phyloP scores from a whole-genome alignment of 2,329 filamentous ascomycete species.

The Aspergillus awamori region DNA sequence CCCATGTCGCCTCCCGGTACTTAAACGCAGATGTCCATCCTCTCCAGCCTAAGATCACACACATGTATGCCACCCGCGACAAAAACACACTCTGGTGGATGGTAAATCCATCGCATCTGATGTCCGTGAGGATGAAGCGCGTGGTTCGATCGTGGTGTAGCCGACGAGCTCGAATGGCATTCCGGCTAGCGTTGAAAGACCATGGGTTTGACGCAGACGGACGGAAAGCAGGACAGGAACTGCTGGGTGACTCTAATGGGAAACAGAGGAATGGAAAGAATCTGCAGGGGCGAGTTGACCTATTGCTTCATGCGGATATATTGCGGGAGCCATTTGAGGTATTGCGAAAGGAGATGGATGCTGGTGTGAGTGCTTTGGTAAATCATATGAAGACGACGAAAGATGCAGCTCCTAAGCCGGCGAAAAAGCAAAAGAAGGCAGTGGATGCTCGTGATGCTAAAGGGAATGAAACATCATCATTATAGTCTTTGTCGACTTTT shows the following conservation, averaged over 20 bases:
- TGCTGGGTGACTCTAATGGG: neutral
- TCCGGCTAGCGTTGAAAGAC: constrained; percentile 49
- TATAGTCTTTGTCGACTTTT: neutral
- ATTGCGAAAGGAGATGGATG: constrained; percentile 23
- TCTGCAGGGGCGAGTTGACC: constrained; percentile 42
- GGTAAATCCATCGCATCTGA: constrained; percentile 37
- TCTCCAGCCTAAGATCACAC: constrained; percentile 41
- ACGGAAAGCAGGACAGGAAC: constrained; percentile 19
- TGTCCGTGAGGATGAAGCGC: constrained; percentile 43
- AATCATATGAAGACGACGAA: neutral
- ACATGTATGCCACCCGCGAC: constrained; percentile 42
- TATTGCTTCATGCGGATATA: constrained; percentile 26
- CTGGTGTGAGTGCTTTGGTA: constrained; percentile 20
- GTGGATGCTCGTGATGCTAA: neutral
- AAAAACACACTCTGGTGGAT: constrained; percentile 53
- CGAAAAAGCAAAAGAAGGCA: neutral
- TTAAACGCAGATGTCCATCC: constrained; percentile 32
- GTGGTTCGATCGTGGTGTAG: constrained; percentile 52
- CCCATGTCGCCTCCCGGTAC: constrained; percentile 36
- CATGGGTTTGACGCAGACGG: constrained; percentile 49
- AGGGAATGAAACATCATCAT: neutral
- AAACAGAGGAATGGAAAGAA: constrained; percentile 17
- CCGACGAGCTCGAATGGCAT: constrained; percentile 49
- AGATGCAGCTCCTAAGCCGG: neutral
- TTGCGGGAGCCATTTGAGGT: constrained; percentile 18